Percentiles rank a stretch among this genome's conserved stretches.
phyloP scores from a whole-genome alignment of 2,329 filamentous ascomycete genomes.

The Gnomoniopsis sp. region DNA sequence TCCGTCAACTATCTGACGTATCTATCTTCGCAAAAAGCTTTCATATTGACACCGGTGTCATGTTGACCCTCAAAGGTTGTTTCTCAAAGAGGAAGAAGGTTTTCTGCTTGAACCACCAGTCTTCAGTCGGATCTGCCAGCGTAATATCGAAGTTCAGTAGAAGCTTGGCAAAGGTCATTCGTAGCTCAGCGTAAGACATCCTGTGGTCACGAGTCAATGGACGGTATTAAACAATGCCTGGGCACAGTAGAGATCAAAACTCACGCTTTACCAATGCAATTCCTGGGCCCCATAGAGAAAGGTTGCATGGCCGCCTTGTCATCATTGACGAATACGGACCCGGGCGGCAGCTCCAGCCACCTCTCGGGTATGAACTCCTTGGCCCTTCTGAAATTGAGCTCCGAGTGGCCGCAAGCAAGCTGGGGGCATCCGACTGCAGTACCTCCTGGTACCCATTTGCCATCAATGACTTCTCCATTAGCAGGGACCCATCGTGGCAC shows the following conservation, averaged over 20 bases:
- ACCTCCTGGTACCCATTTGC: slow-evolving; percentile 25
- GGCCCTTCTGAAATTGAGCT: slow-evolving; percentile 29
- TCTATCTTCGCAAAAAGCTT: not conserved
- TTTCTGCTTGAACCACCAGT: slow-evolving; percentile 12
- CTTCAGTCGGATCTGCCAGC: slow-evolving; percentile 8
- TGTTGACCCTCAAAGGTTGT: slow-evolving; percentile 11
- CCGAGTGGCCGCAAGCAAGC: slow-evolving; percentile 29
- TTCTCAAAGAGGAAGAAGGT: slow-evolving; percentile 18
- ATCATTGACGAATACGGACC: not conserved
- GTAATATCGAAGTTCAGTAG: slow-evolving; percentile 25
- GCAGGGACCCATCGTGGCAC: slow-evolving; percentile 15
- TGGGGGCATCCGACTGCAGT: slow-evolving; percentile 28
- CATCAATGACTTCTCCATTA: slow-evolving; percentile 22
- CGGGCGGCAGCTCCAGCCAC: slow-evolving; percentile 28
- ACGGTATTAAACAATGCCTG: not conserved
- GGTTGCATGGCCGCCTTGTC: slow-evolving; percentile 9
- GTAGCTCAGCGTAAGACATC: slow-evolving; percentile 22
- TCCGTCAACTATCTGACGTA: not conserved
- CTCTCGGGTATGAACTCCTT: slow-evolving; percentile 32
- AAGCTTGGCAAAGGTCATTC: slow-evolving; percentile 21
- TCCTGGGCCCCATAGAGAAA: slow-evolving; percentile 2
- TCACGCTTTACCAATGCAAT: slow-evolving; percentile 12
- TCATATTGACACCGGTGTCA: slow-evolving; percentile 1
- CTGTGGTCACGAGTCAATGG: not conserved
- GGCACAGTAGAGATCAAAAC: not conserved